Conservation (phyloP, 2,329 filamentous ascomycete genomes). For the Apiospora marii region DNA sequence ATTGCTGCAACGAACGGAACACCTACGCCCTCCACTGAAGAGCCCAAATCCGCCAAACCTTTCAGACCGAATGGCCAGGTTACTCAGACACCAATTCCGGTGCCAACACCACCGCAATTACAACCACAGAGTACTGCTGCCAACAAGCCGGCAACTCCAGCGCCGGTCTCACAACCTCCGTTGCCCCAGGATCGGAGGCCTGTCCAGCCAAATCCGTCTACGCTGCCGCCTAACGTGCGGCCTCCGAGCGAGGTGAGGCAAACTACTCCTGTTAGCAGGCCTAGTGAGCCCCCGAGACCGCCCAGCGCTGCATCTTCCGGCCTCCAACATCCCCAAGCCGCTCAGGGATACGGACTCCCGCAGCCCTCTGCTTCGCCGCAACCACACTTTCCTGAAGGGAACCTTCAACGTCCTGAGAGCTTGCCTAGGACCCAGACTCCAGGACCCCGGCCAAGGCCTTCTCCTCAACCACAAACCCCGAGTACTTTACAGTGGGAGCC, state of each 20-base stretch:
- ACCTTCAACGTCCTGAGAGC: conserved; percentile 44
- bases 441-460: conserved; percentile 32
- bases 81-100: conserved; percentile 30
- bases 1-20: conserved; percentile 24
- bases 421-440: conserved; percentile 42
- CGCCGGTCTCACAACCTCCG: conserved; percentile 32
- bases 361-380: conserved; percentile 35
- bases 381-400: conserved; percentile 23
- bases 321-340: conserved; percentile 49
- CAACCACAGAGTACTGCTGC: not conserved
- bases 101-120: conserved; percentile 25
- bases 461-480: conserved; percentile 40
- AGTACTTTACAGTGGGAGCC: conserved; percentile 51
- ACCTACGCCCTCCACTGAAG: conserved; percentile 30
- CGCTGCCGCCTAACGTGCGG: conserved; percentile 33
- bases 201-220: conserved; percentile 36
- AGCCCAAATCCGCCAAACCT: conserved; percentile 29
- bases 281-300: conserved; percentile 34
- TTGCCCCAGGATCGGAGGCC: conserved; percentile 35
- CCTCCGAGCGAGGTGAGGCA: conserved; percentile 37
- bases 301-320: conserved; percentile 41
- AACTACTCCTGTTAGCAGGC: conserved; percentile 35
- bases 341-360: conserved; percentile 40
- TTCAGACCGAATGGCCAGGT: conserved; percentile 33
- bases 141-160: conserved; percentile 26